phyloP scores from a whole-genome alignment of 2,329 filamentous ascomycete genomes.

The Apiospora sp. region DNA sequence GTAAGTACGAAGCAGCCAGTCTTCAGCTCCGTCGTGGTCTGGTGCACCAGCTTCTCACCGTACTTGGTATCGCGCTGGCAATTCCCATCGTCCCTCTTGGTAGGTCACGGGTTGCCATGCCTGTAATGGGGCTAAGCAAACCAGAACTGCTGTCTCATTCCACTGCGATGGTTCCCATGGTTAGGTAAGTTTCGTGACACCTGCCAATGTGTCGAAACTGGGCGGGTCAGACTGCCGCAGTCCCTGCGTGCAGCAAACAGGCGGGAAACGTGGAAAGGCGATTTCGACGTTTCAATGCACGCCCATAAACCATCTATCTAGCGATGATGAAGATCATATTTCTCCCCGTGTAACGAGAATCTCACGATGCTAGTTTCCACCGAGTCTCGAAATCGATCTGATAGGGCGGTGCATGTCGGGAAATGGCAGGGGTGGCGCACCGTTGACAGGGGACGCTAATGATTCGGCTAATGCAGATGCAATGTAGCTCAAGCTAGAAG shows the following conservation, averaged over 20 bases:
- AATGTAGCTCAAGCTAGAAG: not conserved
- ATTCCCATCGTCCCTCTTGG: no score
- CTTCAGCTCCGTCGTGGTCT: no score
- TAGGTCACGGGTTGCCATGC: no score
- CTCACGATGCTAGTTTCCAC: not conserved
- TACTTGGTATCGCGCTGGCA: no score
- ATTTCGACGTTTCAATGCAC: no score
- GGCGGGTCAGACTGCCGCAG: not conserved
- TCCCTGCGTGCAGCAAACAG: not conserved
- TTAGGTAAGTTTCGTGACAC: not conserved
- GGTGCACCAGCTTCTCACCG: no score
- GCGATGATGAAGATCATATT: not conserved
- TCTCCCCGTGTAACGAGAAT: not conserved
- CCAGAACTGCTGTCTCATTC: not conserved
- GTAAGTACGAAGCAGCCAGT: no score
- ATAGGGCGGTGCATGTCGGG: not conserved
- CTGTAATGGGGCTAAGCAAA: no score
- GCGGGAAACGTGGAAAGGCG: not conserved
- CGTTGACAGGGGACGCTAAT: not conserved
- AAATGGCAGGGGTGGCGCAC: not conserved
- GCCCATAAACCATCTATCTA: not conserved
- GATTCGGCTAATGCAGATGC: conserved; percentile 7
- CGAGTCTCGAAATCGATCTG: not conserved
- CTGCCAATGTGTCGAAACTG: not conserved
- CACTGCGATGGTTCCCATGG: no score